Percentiles rank a stretch among this genome's conserved stretches.
Conservation (phyloP, 352 stramenopile genomes). For the Globisporangium spiculum region DNA sequence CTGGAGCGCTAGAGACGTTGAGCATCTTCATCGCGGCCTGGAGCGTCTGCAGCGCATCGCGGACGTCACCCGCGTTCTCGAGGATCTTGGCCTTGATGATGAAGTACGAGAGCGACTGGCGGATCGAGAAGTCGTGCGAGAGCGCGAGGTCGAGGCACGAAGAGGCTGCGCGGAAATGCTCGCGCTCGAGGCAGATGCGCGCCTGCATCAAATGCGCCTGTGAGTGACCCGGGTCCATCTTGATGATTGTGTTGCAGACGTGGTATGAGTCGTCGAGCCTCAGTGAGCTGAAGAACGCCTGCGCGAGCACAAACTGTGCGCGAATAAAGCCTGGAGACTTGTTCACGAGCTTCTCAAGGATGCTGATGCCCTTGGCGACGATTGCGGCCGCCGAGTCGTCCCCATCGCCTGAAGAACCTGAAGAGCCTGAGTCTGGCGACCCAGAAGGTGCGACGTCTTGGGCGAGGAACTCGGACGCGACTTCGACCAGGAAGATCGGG, state of each 20-base stretch:
- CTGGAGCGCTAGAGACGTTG: slow-evolving; percentile 4
- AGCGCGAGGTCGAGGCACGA: slow-evolving; percentile 85
- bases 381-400: slow-evolving; percentile 12
- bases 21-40: slow-evolving; percentile 78
- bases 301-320: slow-evolving; percentile 79
- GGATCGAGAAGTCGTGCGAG: slow-evolving; percentile 87
- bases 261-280: slow-evolving; percentile 80
- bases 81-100: slow-evolving; percentile 88
- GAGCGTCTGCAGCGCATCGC: slow-evolving; percentile 77
- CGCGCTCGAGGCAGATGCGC: slow-evolving; percentile 72
- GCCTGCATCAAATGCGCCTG: slow-evolving; percentile 84
- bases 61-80: slow-evolving; percentile 68
- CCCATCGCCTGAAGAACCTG: no score
- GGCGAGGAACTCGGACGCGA: slow-evolving; percentile 78
- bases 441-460: slow-evolving; percentile 24
- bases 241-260: slow-evolving; percentile 70
- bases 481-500: slow-evolving; percentile 86
- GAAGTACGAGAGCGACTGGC: slow-evolving; percentile 80
- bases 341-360: slow-evolving; percentile 82
- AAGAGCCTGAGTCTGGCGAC: no score
- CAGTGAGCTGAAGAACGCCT: slow-evolving; percentile 71
- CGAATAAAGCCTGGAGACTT: slow-evolving; percentile 84
- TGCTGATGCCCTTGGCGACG: slow-evolving; percentile 55
- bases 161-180: slow-evolving; percentile 71
- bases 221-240: slow-evolving; percentile 72